Conservation (phyloP, 306 rosid genomes). For the Aeschynomene evenia region DNA sequence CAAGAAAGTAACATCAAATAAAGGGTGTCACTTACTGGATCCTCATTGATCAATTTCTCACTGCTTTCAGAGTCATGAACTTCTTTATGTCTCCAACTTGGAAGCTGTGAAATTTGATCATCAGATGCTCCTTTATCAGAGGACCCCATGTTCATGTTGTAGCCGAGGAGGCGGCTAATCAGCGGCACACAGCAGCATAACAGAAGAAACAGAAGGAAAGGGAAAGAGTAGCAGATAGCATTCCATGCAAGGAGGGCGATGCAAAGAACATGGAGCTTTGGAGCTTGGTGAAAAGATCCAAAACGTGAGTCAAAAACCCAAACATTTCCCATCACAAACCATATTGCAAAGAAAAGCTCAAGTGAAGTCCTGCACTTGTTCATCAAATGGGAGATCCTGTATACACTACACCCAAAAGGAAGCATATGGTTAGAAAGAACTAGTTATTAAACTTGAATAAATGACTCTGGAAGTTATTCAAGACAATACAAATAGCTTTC, state of each 20-base stretch:
- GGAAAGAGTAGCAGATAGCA: conserved; percentile 91
- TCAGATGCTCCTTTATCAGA: conserved; percentile 75
- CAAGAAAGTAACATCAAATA: background rate
- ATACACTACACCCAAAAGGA: conserved; percentile 2
- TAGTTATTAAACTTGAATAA: background rate
- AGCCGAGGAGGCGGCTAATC: conserved; percentile 70
- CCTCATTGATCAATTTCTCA: conserved; percentile 46
- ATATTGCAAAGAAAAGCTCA: conserved; percentile 91
- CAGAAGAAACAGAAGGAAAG: conserved; percentile 81
- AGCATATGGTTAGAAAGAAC: background rate
- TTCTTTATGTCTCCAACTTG: conserved; percentile 70
- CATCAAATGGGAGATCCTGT: conserved; percentile 77
- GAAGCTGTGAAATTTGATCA: conserved; percentile 78
- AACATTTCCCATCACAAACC: conserved; percentile 99
- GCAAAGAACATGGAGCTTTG: conserved; percentile 82
- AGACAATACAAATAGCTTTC: conserved; percentile 5
- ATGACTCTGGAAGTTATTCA: background rate
- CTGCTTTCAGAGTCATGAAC: conserved; percentile 40
- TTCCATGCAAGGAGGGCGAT: conserved; percentile 84
- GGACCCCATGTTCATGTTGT: conserved; percentile 88
- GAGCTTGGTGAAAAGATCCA: conserved; percentile 68
- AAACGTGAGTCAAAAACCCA: conserved; percentile 92
- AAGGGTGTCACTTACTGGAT: conserved; percentile 62
- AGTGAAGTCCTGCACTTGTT: conserved; percentile 75
- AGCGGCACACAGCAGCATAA: conserved; percentile 92